Conservation (phyloP, 2,329 filamentous ascomycete species). For the Exophiala xenobiotica region DNA sequence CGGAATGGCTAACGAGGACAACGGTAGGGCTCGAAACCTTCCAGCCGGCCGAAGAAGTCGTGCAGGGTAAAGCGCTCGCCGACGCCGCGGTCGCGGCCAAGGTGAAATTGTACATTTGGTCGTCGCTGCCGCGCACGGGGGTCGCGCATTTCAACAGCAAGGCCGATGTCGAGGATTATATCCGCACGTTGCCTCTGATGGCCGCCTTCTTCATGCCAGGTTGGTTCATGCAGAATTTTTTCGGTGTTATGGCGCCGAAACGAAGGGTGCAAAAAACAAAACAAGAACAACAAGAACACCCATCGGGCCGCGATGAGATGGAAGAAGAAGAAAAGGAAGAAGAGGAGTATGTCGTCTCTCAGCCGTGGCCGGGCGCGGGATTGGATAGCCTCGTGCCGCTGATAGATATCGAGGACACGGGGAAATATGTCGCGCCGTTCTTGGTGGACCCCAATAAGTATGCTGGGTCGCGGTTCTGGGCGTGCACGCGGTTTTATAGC, state of each 20-base stretch:
- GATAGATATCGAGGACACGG: conserved; percentile 1
- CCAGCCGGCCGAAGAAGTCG: conserved; percentile 8
- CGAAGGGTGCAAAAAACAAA: no score
- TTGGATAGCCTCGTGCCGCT: background rate
- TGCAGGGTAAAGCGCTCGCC: conserved; percentile 39
- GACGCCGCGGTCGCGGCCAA: conserved; percentile 38
- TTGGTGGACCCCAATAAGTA: background rate
- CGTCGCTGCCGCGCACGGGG: background rate
- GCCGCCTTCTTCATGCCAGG: conserved; percentile 44
- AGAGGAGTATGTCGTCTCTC: background rate
- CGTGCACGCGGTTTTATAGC: background rate
- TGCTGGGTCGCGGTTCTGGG: background rate
- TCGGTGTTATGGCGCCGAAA: background rate
- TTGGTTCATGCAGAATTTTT: conserved; percentile 39
- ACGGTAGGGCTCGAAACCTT: background rate
- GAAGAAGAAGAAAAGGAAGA: no score
- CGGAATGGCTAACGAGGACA: conserved; percentile 38
- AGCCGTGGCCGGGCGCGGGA: background rate
- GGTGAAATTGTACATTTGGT: conserved; percentile 22
- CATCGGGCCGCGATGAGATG: no score
- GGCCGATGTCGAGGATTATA: conserved; percentile 40
- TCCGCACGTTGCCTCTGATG: conserved; percentile 35
- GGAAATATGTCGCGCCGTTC: background rate
- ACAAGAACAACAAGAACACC: no score
- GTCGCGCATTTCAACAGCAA: conserved; percentile 42